Conservation (phyloP, 495 filamentous ascomycete species). For the Podospora comata region DNA sequence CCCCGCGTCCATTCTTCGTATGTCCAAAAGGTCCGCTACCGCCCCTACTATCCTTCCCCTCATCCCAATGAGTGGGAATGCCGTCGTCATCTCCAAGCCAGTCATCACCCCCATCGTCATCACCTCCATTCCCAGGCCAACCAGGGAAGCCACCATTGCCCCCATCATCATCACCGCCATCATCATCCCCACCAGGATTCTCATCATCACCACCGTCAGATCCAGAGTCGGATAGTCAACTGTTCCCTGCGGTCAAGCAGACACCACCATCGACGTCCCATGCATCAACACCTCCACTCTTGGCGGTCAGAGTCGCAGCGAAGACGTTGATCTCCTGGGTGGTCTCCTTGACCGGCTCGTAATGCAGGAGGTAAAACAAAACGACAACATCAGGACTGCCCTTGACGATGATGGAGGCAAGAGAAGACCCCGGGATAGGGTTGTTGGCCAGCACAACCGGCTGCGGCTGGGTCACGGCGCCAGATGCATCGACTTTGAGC, state of each 20-base stretch:
- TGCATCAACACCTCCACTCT: not conserved
- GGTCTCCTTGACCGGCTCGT: conserved; percentile 2
- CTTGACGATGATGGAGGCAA: not conserved
- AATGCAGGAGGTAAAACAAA: conserved; percentile 12
- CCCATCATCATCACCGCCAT: not conserved
- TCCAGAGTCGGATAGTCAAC: conserved; percentile 2
- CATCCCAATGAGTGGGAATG: not conserved
- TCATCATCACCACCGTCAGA: not conserved
- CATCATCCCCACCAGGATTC: not conserved
- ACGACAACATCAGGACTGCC: not conserved
- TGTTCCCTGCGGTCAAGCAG: not conserved
- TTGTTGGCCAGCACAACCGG: not conserved
- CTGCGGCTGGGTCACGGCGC: conserved; percentile 4
- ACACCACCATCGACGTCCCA: not conserved
- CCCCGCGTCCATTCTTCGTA: not conserved
- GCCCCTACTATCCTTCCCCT: not conserved
- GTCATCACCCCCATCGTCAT: not conserved
- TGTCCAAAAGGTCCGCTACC: not conserved
- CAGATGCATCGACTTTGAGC: not conserved
- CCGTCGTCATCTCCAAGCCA: conserved; percentile 2
- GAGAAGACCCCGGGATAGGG: not conserved
- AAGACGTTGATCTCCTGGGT: conserved; percentile 11
- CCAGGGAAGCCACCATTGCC: not conserved
- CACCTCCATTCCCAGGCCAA: not conserved
- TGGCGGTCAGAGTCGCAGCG: not conserved